Conservation (phyloP, 768 basidiomycete genomes). For the Cubamyces sp. region DNA sequence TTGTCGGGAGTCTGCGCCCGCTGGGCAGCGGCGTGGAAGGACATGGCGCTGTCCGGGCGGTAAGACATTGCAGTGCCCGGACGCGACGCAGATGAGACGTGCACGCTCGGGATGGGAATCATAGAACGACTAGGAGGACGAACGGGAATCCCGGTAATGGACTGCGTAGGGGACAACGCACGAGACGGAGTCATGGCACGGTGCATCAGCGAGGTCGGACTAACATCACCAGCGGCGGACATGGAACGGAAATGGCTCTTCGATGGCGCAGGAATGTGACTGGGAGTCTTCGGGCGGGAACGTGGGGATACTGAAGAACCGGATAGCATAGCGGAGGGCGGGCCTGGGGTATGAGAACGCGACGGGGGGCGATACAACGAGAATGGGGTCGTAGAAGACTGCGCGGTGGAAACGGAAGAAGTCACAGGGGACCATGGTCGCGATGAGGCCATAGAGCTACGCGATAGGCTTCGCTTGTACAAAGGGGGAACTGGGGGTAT, state of each 20-base stretch:
- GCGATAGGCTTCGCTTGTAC: slow-evolving; percentile 67
- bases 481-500: slow-evolving; percentile 39
- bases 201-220: slow-evolving; percentile 49
- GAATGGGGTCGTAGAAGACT: slow-evolving; percentile 63
- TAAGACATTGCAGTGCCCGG: slow-evolving; percentile 76
- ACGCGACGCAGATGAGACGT: slow-evolving; percentile 69
- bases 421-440: slow-evolving; percentile 81
- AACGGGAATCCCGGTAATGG: slow-evolving; percentile 51
- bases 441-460: slow-evolving; percentile 77
- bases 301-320: slow-evolving; percentile 52
- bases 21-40: slow-evolving; percentile 48
- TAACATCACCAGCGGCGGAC: slow-evolving; percentile 51
- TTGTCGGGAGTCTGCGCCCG: slow-evolving; percentile 74
- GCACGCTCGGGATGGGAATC: slow-evolving; percentile 79
- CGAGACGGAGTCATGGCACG: slow-evolving; percentile 71
- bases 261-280: slow-evolving; percentile 72
- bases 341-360: slow-evolving; percentile 60
- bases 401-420: slow-evolving; percentile 70
- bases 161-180: slow-evolving; percentile 61
- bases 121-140: slow-evolving; percentile 83
- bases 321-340: slow-evolving; percentile 2
- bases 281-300: slow-evolving; percentile 78
- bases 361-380: slow-evolving; percentile 47
- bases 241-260: slow-evolving; percentile 48
- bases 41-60: slow-evolving; percentile 54